Conservation (phyloP, 2,329 filamentous ascomycete species). For the Eutypella sp. region DNA sequence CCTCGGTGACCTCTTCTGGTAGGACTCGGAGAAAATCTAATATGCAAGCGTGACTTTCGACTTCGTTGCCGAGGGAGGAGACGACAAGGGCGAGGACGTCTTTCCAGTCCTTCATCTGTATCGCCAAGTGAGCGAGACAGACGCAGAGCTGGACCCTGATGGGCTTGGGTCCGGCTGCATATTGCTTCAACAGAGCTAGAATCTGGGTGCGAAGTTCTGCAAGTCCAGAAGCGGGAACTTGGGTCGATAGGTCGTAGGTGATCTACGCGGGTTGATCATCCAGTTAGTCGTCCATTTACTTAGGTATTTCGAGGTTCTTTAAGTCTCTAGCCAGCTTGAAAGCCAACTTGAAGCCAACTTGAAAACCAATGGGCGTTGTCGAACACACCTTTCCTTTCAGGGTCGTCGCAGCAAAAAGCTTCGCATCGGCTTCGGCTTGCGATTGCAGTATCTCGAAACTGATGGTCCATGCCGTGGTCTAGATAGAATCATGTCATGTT, state of each 20-base stretch:
- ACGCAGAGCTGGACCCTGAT: constrained; percentile 91
- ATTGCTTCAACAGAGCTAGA: constrained; percentile 73
- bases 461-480: constrained; percentile 88
- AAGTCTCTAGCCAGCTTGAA: no score
- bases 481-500: constrained; percentile 18
- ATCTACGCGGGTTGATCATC: constrained; percentile 57
- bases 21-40: constrained; percentile 95
- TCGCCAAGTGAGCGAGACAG: constrained; percentile 87
- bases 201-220: constrained; percentile 78
- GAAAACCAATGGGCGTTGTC: constrained; percentile 3
- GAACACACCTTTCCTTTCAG: constrained; percentile 87
- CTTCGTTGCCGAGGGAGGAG: constrained; percentile 68
- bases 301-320: no score
- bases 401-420: constrained; percentile 93
- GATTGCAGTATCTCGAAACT: constrained; percentile 85
- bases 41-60: constrained; percentile 77
- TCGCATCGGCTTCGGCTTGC: constrained; percentile 74
- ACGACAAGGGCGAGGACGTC: constrained; percentile 83
- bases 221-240: constrained; percentile 73
- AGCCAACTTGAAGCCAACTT: no score
- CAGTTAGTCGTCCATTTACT: constrained; percentile 12
- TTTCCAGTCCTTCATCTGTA: constrained; percentile 95
- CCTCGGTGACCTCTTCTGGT: constrained; percentile 97
- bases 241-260: constrained; percentile 83
- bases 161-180: constrained; percentile 74